Conservation (phyloP, 768 basidiomycete genomes). For the Kwoniella newhampshirensis region DNA sequence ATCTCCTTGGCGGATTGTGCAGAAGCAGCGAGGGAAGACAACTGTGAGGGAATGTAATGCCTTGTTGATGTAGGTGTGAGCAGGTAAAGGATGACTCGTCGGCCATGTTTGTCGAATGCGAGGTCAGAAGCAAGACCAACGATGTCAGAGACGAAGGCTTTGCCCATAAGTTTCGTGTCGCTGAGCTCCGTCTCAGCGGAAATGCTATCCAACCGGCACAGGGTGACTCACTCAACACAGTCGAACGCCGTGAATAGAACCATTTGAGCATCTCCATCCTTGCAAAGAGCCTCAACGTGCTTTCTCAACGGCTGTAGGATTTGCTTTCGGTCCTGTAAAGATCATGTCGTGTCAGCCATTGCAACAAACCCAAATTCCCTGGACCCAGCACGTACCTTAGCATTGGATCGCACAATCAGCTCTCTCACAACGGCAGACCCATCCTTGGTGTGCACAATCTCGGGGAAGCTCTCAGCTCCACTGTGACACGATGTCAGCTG, state of each 20-base stretch:
- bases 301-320: slow-evolving; percentile 86
- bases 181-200: slow-evolving; percentile 54
- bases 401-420: slow-evolving; percentile 75
- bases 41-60: slow-evolving; percentile 83
- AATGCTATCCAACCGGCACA: slow-evolving; percentile 1
- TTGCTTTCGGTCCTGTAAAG: slow-evolving; percentile 75
- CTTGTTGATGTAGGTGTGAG: slow-evolving; percentile 77
- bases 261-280: slow-evolving; percentile 83
- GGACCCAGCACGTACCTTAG: slow-evolving; percentile 62
- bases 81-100: slow-evolving; percentile 77
- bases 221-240: slow-evolving; percentile 71
- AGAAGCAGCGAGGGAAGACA: slow-evolving; percentile 69
- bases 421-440: slow-evolving; percentile 83
- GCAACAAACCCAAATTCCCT: not conserved
- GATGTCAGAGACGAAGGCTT: slow-evolving; percentile 73
- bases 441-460: slow-evolving; percentile 92
- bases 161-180: slow-evolving; percentile 84
- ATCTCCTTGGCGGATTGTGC: slow-evolving; percentile 58
- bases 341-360: not conserved
- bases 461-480: slow-evolving; percentile 69
- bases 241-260: slow-evolving; percentile 88
- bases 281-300: slow-evolving; percentile 81
- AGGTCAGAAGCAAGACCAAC: slow-evolving; percentile 61
- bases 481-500: slow-evolving; percentile 3
- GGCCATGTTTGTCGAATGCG: slow-evolving; percentile 64